Evolutionary conservation across 495 filamentous ascomycete species (phyloP), one percentile per base, ranked within the genome.

Genomic region (Tuber microsphaerosporum): DNA sequence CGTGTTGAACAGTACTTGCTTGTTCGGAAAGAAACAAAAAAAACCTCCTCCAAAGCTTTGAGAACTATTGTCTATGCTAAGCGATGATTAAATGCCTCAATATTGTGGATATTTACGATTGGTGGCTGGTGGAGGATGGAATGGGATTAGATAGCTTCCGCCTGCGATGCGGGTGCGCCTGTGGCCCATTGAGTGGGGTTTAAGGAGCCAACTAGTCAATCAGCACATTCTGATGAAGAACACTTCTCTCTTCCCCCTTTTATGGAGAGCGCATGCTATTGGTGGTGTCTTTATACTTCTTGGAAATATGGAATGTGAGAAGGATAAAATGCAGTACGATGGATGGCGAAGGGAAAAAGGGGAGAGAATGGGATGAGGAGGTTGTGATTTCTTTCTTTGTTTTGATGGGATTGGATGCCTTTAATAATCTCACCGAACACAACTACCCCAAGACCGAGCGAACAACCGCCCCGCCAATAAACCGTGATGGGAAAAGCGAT

Each of bases 1-100:
- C 51, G 10, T 56, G 2, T 34, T 31, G 26, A 16, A 7, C 2
- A 9, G 0, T 10, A 22, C 0, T 10, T 14, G 4, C 51, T 9
- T n/a, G 22, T 51, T 51, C 22, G n/a, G n/a, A n/a, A 10, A 56
- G 20, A 14, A 10, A 56, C 2, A 7, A 2, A 14, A 26, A 14
- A 14, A 0, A 0, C 1, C 0, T 5, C 1, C 0, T 9, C 9
- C 16, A 6, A 16, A 10, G n/a, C 22, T 16, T 14, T 16, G n/a
- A 0, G 12, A 31, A 0, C n/a, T 2, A 5, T 61, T 26, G 6
- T 12, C 10, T 22, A 16, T 17, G 26, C 26, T 5, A 31, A 34
- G 19, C 1, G 4, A 17, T 16, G 26, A 3, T 31, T 10, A 14
- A 14, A 34, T 8, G 26, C 26, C 56, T 34, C 14, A 4, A 1